Evolutionary conservation across 2,329 filamentous ascomycete genomes (phyloP).

Genomic region (Scortechinia acanthostroma): DNA sequence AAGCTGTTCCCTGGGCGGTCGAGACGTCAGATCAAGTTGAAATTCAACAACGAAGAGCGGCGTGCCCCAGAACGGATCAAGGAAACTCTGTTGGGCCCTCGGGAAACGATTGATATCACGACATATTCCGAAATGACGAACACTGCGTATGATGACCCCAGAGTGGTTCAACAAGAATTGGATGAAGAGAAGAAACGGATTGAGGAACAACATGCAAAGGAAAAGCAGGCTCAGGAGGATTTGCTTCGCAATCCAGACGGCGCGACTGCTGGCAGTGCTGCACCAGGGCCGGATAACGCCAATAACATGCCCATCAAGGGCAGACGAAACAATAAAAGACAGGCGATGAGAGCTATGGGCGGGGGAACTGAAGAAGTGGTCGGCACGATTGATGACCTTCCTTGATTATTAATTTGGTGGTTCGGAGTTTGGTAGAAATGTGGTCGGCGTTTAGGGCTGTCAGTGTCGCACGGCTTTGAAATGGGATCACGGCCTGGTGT

Average conservation of each 20-base stretch:
- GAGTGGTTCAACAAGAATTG: slow-evolving; percentile 22
- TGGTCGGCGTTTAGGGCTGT: too few species aligned
- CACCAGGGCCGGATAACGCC: slow-evolving; percentile 19
- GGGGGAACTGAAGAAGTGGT: slow-evolving; percentile 28
- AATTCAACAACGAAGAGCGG: slow-evolving; percentile 55
- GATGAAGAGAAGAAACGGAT: slow-evolving; percentile 31
- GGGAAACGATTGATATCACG: slow-evolving; percentile 28
- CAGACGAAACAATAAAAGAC: slow-evolving; percentile 16
- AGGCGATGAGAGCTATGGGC: slow-evolving; percentile 11
- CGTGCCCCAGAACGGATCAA: slow-evolving; percentile 42
- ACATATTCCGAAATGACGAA: slow-evolving; percentile 35
- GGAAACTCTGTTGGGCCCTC: slow-evolving; percentile 34
- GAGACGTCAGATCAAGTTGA: slow-evolving; percentile 54
- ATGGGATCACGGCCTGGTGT: too few species aligned
- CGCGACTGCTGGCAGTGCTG: slow-evolving; percentile 11
- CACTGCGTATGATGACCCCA: slow-evolving; percentile 15
- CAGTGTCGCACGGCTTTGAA: too few species aligned
- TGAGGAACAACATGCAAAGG: slow-evolving; percentile 32
- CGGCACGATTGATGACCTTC: slow-evolving; percentile 15
- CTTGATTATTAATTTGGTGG: too few species aligned
- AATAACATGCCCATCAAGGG: slow-evolving; percentile 15
- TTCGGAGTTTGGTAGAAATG: too few species aligned
- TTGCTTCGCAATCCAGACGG: slow-evolving; percentile 28
- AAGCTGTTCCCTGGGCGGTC: slow-evolving; percentile 51
- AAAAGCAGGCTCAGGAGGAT: slow-evolving; percentile 31